phyloP scores from a whole-genome alignment of 208 protist species.

The Porcisia deanei region DNA sequence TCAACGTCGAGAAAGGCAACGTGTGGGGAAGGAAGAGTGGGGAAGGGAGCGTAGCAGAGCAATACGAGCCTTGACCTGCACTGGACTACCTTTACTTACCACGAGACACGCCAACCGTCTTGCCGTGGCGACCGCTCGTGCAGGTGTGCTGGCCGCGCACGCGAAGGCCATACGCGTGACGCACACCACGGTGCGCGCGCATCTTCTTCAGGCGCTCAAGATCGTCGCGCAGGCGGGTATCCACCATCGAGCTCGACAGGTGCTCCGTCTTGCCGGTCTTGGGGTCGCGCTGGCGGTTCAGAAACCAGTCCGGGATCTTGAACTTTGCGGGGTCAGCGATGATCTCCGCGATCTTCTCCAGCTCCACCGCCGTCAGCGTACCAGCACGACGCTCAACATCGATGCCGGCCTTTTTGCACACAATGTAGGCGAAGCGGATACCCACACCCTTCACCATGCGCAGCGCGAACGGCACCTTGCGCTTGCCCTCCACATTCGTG shows the following conservation, averaged over 20 bases:
- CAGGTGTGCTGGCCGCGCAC: constrained; percentile 99
- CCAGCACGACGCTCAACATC: constrained; percentile 96
- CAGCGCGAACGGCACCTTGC: constrained; percentile 98
- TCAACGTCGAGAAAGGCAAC: neutral
- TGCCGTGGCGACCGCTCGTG: constrained; percentile 98
- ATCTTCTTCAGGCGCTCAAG: constrained; percentile 99
- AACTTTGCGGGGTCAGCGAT: constrained; percentile 98
- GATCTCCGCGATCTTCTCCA: constrained; percentile 98
- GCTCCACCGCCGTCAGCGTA: constrained; percentile 93
- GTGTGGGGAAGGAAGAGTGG: neutral
- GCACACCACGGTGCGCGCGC: constrained; percentile 97
- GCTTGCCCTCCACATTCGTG: constrained; percentile 99
- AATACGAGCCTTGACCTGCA: neutral
- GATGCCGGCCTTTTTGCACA: constrained; percentile 99
- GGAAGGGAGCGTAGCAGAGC: neutral
- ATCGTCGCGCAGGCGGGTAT: constrained; percentile 99
- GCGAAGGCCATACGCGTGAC: constrained; percentile 98
- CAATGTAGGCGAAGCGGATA: constrained; percentile 98
- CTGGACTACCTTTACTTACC: constrained; percentile 49
- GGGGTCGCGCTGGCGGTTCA: constrained; percentile 99
- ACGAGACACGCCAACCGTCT: constrained; percentile 86
- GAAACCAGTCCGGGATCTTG: constrained; percentile 99
- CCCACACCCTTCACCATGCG: constrained; percentile 99
- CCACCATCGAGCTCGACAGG: constrained; percentile 96
- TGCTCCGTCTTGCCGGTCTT: constrained; percentile 98